These are phyloP conservation scores for Chloris gayana DNA, from an alignment of 176 grass and related monocot genomes.

Conservation along the genomic window DNA sequence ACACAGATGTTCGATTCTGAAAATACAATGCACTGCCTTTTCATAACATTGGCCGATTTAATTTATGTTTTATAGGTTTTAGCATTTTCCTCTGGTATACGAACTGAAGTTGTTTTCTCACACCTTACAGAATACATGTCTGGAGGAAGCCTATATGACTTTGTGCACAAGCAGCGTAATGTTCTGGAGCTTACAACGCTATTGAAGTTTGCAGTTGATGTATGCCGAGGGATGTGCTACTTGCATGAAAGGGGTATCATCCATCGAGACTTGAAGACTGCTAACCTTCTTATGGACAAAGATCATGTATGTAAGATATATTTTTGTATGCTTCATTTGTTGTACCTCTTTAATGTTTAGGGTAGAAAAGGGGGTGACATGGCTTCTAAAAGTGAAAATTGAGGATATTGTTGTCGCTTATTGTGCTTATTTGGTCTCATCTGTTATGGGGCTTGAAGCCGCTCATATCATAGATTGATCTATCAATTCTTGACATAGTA, in stretches of 20 bases:
- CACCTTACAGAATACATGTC: conserved; percentile 91
- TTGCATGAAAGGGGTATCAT: conserved; percentile 92
- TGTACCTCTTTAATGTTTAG: background rate
- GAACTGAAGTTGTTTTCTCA: conserved; percentile 32
- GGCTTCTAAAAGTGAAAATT: background rate
- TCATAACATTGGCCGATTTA: conserved; percentile 7
- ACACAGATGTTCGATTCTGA: conserved; percentile 2
- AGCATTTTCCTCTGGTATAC: conserved; percentile 24
- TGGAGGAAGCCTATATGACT: conserved; percentile 95
- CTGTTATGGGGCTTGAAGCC: conserved; percentile 5
- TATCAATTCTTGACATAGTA: conserved; percentile 16
- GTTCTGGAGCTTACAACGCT: conserved; percentile 63
- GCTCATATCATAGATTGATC: background rate
- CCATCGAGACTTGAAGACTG: conserved; percentile 98
- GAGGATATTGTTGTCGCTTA: background rate
- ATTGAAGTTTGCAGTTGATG: conserved; percentile 89
- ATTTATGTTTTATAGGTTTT: conserved; percentile 1
- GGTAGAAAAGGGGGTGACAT: conserved; percentile 10
- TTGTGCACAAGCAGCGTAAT: conserved; percentile 85
- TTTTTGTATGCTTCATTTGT: conserved; percentile 23
- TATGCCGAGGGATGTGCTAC: conserved; percentile 92
- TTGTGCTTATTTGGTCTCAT: conserved; percentile 20
- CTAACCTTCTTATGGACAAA: conserved; percentile 96
- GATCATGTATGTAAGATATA: conserved; percentile 68
- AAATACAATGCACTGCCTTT: background rate